Evolutionary conservation across 257 asterid genomes (phyloP).

Genomic region (Plantago major): DNA sequence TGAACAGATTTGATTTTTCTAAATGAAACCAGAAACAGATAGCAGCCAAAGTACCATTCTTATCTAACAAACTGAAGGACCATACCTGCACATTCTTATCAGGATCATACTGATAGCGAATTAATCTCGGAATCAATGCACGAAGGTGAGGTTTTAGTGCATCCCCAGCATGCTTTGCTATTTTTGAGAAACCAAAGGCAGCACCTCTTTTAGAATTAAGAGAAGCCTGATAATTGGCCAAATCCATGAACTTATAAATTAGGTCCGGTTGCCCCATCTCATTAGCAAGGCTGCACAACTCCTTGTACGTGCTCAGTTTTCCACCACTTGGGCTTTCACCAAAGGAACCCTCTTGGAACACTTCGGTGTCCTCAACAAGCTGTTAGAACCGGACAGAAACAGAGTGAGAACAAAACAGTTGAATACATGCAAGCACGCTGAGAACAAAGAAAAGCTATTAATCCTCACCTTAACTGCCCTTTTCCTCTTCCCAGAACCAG

Average conservation of each 20-base stretch:
- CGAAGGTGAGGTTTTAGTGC: constrained; percentile 83
- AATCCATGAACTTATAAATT: constrained; percentile 94
- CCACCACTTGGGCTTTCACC: constrained; percentile 98
- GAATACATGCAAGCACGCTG: constrained; percentile 17
- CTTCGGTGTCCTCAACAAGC: constrained; percentile 92
- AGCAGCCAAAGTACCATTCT: background rate
- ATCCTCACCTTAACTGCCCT: constrained; percentile 83
- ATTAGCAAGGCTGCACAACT: constrained; percentile 89
- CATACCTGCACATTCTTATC: constrained; percentile 97
- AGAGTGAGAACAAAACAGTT: background rate
- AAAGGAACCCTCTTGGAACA: constrained; percentile 81
- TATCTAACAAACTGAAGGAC: constrained; percentile 1
- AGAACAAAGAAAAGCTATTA: constrained; percentile 16
- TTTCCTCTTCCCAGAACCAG: constrained; percentile 98
- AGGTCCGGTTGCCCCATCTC: constrained; percentile 99
- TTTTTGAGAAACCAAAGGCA: constrained; percentile 98
- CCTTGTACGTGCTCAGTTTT: constrained; percentile 93
- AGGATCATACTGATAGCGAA: constrained; percentile 97
- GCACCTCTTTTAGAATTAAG: constrained; percentile 96
- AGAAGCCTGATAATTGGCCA: constrained; percentile 93
- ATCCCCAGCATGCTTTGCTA: constrained; percentile 97
- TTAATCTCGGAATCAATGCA: constrained; percentile 79
- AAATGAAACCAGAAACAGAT: constrained; percentile 8
- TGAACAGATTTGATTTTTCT: constrained; percentile 1
- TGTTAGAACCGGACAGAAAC: constrained; percentile 26